Evolutionary conservation across 257 asterid genomes (phyloP).

Genomic region (Petunia axillaris): DNA sequence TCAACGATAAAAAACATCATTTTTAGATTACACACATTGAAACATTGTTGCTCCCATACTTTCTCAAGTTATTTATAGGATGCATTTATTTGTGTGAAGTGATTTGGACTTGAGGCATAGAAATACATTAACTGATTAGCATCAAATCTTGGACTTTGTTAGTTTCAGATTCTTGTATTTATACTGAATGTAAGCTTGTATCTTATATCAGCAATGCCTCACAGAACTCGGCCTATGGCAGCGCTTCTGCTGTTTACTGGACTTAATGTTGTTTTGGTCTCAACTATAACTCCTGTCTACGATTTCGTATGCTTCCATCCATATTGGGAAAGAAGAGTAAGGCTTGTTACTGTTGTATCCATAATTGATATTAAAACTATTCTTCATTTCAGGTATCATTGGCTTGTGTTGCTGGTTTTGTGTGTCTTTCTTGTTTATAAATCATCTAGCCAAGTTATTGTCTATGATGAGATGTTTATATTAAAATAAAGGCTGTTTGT

Average conservation of each 20-base stretch:
- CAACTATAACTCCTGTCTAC: slow-evolving; percentile 75
- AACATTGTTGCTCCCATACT: too few species aligned
- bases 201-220: slow-evolving; percentile 59
- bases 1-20: too few species aligned
- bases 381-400: neutral
- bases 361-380: neutral
- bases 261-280: slow-evolving; percentile 70
- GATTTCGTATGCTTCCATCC: slow-evolving; percentile 96
- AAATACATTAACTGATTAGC: neutral
- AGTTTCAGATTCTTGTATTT: neutral
- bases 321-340: slow-evolving; percentile 92
- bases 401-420: neutral
- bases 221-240: slow-evolving; percentile 84
- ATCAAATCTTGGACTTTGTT: neutral
- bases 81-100: neutral
- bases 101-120: neutral
- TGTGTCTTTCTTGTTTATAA: neutral
- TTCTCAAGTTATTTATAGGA: neutral
- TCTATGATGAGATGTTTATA: neutral
- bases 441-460: neutral
- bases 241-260: slow-evolving; percentile 82
- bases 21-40: too few species aligned
- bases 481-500: neutral
- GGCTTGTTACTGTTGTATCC: slow-evolving; percentile 25
- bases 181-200: slow-evolving; percentile 1